Evolutionary conservation across 2,329 filamentous ascomycete species (phyloP).

Genomic region (Colletotrichum costaricense): DNA sequence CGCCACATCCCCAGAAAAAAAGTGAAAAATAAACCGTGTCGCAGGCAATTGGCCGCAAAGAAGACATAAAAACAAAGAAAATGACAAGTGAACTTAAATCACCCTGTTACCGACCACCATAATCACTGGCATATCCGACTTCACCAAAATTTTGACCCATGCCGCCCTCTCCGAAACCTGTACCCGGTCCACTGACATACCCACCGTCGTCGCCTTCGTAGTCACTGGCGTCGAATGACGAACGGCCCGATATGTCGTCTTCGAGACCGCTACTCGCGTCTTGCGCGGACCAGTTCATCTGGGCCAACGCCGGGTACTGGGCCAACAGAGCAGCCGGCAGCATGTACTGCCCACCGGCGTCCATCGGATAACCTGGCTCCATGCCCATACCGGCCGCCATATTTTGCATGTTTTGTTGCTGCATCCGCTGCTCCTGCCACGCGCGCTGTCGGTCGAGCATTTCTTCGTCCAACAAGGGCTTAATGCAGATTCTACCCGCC

Average conservation of each 20-base stretch:
- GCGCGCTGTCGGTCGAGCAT: constrained; percentile 81
- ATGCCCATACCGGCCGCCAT: constrained; percentile 67
- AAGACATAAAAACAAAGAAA: constrained; percentile 16
- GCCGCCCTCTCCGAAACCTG: constrained; percentile 67
- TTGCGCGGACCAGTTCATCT: constrained; percentile 80
- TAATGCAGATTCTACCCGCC: constrained; percentile 95
- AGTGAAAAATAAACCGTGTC: constrained; percentile 11
- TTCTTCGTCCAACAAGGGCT: constrained; percentile 96
- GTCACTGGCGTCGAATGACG: constrained; percentile 85
- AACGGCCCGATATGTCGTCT: constrained; percentile 81
- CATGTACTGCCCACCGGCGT: constrained; percentile 68
- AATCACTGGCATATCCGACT: constrained; percentile 65
- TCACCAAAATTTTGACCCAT: constrained; percentile 67
- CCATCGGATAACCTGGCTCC: constrained; percentile 70
- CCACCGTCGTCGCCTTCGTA: constrained; percentile 79
- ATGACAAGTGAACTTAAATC: not conserved
- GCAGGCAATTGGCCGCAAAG: constrained; percentile 7
- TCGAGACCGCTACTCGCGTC: constrained; percentile 79
- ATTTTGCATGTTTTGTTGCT: constrained; percentile 72
- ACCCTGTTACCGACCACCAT: constrained; percentile 54
- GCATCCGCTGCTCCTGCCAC: constrained; percentile 78
- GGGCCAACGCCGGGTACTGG: constrained; percentile 93
- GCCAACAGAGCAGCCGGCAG: constrained; percentile 90
- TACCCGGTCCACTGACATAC: constrained; percentile 72
- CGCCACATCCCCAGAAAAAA: constrained; percentile 4